Conservation (phyloP, 345 rosid genomes). For the Streptanthus diversifolius region DNA sequence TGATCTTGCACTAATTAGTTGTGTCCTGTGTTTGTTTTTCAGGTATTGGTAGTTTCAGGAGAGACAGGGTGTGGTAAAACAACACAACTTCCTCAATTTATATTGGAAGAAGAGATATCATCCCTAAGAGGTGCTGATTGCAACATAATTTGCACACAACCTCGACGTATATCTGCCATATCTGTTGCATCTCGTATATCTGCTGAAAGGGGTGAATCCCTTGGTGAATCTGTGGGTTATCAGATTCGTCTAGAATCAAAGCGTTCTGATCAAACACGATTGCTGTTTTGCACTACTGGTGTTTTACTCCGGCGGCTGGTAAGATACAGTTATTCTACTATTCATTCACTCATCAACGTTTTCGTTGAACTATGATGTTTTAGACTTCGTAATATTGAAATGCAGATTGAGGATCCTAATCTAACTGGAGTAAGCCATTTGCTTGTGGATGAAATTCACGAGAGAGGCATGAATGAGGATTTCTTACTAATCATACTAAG, state of each 20-base stretch:
- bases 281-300: slow-evolving; percentile 94
- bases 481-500: slow-evolving; percentile 79
- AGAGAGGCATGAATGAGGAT: slow-evolving; percentile 98
- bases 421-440: slow-evolving; percentile 81
- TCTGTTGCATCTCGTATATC: slow-evolving; percentile 94
- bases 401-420: slow-evolving; percentile 82
- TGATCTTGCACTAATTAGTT: slow-evolving; percentile 3
- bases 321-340: slow-evolving; percentile 19
- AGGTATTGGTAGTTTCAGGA: slow-evolving; percentile 93
- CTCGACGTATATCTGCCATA: slow-evolving; percentile 92
- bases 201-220: slow-evolving; percentile 84
- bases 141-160: slow-evolving; percentile 92
- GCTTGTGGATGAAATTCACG: slow-evolving; percentile 96
- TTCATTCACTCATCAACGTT: background rate
- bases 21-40: slow-evolving; percentile 12
- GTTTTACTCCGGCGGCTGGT: slow-evolving; percentile 88
- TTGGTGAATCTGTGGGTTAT: slow-evolving; percentile 91
- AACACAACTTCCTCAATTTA: slow-evolving; percentile 93
- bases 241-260: slow-evolving; percentile 89
- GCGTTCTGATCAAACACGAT: slow-evolving; percentile 72
- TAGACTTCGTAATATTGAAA: slow-evolving; percentile 19
- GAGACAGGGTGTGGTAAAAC: slow-evolving; percentile 99
- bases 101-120: slow-evolving; percentile 83
- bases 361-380: background rate
- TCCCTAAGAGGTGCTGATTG: slow-evolving; percentile 74